Conservation (phyloP, 495 filamentous ascomycete genomes). For the Aeminium ludgeri region DNA sequence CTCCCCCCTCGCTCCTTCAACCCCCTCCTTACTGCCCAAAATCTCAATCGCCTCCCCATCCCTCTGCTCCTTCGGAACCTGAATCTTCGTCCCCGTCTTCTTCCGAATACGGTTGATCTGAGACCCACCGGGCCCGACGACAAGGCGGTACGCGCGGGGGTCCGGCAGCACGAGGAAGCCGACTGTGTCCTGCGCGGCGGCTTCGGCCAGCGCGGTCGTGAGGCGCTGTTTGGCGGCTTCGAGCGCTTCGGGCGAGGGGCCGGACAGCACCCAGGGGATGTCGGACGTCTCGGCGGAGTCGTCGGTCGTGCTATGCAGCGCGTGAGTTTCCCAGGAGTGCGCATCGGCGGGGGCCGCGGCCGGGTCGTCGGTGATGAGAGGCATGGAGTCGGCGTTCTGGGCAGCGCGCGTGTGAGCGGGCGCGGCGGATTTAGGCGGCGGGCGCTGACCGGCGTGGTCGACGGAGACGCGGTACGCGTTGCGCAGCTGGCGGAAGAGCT, state of each 20-base stretch:
- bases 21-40: slow-evolving; percentile 54
- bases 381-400: slow-evolving; percentile 34
- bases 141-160: slow-evolving; percentile 70
- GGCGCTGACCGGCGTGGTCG: slow-evolving; percentile 64
- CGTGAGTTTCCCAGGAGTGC: slow-evolving; percentile 67
- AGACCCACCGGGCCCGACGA: slow-evolving; percentile 76
- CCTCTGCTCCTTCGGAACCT: slow-evolving; percentile 66
- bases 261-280: slow-evolving; percentile 84
- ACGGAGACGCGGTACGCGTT: slow-evolving; percentile 74
- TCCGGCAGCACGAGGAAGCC: slow-evolving; percentile 86
- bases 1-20: slow-evolving; percentile 75
- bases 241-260: slow-evolving; percentile 50
- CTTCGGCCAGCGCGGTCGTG: slow-evolving; percentile 50
- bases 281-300: slow-evolving; percentile 40
- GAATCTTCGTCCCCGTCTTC: slow-evolving; percentile 82
- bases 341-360: slow-evolving; percentile 34
- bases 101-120: slow-evolving; percentile 86
- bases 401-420: slow-evolving; percentile 30
- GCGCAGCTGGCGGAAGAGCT: slow-evolving; percentile 74
- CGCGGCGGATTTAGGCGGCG: slow-evolving; percentile 47
- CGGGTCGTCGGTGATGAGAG: slow-evolving; percentile 76
- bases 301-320: slow-evolving; percentile 27
- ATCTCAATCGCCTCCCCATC: slow-evolving; percentile 78
- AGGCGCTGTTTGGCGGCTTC: slow-evolving; percentile 60
- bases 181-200: slow-evolving; percentile 50